Base-by-base conservation (phyloP, 805 yeast species). In the Torulaspora indica region DNA sequence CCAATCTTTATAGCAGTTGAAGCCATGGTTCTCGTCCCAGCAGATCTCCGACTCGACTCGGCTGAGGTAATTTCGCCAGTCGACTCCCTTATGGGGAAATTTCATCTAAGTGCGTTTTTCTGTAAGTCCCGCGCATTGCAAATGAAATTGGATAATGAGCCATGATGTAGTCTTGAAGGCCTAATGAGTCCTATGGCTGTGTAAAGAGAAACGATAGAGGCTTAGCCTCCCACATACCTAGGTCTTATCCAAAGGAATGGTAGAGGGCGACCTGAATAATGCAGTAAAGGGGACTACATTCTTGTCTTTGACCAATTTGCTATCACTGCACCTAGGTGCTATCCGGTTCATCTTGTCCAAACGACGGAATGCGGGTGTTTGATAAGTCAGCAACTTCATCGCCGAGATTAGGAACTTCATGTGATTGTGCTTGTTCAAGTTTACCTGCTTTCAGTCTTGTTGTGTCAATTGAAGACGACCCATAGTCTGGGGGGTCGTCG, bases 341-440 rank as follows among this genome's bases (percentile, higher is more conserved):
- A 40, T 51, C 60, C 20, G 49, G 40, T 37, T 59, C 66, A 40
- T 61, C 66, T 37, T 61, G 61, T 5, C 66, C 66, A 37, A 61
- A 61, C 1, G 66, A 52, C n/a, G 61, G 66, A 8, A 58, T 41
- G 34, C 42, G 66, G 6, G 56, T 39, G 32, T 40, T 40, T 30
- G 33, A 18, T 34, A 14, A 12, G 4, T 31, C 28, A 15, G n/a
- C 34, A 36, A 27, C 32, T 23, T 43, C 42, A 20, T 28, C 27
- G 17, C 14, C 30, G n/a, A 38, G 22, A 1, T 39, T 32, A 24
- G 29, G 40, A 10, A 35, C 42, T 33, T 25, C 31, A 18, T 28
- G 36, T 15, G 46, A 47, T 28, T 34, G 36, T 15, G 46, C 45
- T 28, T 34, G 32, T 14, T 38, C 45, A 14, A 22, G 25, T 33